phyloP scores from a whole-genome alignment of 805 yeast species.

The Naumovozyma castellii region DNA sequence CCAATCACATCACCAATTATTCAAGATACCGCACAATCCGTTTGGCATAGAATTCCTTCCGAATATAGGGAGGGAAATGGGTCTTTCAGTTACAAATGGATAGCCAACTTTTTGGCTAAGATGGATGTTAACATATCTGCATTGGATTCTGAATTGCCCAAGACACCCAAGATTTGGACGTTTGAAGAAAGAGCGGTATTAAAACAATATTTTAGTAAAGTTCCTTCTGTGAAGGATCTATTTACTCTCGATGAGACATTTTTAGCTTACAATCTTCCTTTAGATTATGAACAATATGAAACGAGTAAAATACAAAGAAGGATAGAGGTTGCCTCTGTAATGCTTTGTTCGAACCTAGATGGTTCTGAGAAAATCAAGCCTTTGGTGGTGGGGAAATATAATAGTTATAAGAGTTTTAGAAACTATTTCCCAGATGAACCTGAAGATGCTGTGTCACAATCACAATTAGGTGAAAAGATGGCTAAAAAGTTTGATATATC shows the following conservation, averaged over 20 bases:
- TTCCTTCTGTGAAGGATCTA: slow-evolving; percentile 39
- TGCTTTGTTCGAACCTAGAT: slow-evolving; percentile 54
- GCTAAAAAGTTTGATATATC: slow-evolving; percentile 43
- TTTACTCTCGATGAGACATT: slow-evolving; percentile 55
- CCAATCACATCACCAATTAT: slow-evolving; percentile 57
- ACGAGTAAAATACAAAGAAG: slow-evolving; percentile 29
- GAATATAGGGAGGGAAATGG: slow-evolving; percentile 53
- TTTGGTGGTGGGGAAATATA: slow-evolving; percentile 49
- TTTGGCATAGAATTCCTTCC: slow-evolving; percentile 52
- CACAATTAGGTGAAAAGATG: slow-evolving; percentile 34
- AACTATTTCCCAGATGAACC: slow-evolving; percentile 29
- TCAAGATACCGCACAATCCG: slow-evolving; percentile 52
- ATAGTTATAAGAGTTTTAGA: slow-evolving; percentile 36
- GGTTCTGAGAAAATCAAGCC: slow-evolving; percentile 58
- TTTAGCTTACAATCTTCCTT: slow-evolving; percentile 48
- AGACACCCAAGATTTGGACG: slow-evolving; percentile 49
- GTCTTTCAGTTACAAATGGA: slow-evolving; percentile 56
- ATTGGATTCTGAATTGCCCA: slow-evolving; percentile 35
- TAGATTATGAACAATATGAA: slow-evolving; percentile 45
- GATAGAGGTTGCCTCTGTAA: slow-evolving; percentile 41
- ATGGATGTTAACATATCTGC: slow-evolving; percentile 45
- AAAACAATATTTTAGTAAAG: slow-evolving; percentile 36
- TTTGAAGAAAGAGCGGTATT: slow-evolving; percentile 46
- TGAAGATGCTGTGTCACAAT: slow-evolving; percentile 19
- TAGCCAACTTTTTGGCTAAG: slow-evolving; percentile 36